phyloP scores from a whole-genome alignment of 2,329 filamentous ascomycete species.

The Calonectria naviculata region DNA sequence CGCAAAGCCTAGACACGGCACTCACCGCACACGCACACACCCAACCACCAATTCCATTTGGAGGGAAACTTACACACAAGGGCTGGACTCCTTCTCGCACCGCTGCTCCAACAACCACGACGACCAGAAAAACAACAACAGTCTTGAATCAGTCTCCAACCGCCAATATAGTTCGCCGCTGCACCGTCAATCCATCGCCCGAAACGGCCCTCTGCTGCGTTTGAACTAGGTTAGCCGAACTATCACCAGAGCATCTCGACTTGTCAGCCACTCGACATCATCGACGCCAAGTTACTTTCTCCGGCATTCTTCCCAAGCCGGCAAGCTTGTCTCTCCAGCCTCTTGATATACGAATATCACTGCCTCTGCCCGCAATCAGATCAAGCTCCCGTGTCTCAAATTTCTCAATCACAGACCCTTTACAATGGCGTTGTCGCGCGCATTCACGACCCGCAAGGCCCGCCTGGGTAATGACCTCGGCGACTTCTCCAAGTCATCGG shows the following conservation, averaged over 20 bases:
- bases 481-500: slow-evolving; percentile 46
- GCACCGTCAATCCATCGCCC: slow-evolving; percentile 20
- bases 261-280: slow-evolving; percentile 1
- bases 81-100: slow-evolving; percentile 42
- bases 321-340: neutral
- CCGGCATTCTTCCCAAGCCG: slow-evolving; percentile 8
- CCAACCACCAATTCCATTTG: slow-evolving; percentile 27
- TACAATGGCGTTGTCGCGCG: slow-evolving; percentile 70
- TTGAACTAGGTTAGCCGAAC: slow-evolving; percentile 34
- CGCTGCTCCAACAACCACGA: slow-evolving; percentile 26
- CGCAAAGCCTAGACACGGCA: slow-evolving; percentile 15
- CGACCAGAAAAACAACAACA: neutral
- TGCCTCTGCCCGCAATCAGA: neutral
- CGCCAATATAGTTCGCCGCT: slow-evolving; percentile 26
- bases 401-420: slow-evolving; percentile 22
- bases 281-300: slow-evolving; percentile 6
- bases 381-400: slow-evolving; percentile 7
- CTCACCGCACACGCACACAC: slow-evolving; percentile 27
- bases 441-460: slow-evolving; percentile 76
- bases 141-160: slow-evolving; percentile 22
- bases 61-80: slow-evolving; percentile 31
- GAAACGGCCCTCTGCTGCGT: slow-evolving; percentile 20
- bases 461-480: slow-evolving; percentile 62
- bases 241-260: slow-evolving; percentile 9
- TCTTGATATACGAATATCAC: slow-evolving; percentile 8